Base-by-base conservation (phyloP, 768 basidiomycete genomes). In the Leccinum incarnatum region DNA sequence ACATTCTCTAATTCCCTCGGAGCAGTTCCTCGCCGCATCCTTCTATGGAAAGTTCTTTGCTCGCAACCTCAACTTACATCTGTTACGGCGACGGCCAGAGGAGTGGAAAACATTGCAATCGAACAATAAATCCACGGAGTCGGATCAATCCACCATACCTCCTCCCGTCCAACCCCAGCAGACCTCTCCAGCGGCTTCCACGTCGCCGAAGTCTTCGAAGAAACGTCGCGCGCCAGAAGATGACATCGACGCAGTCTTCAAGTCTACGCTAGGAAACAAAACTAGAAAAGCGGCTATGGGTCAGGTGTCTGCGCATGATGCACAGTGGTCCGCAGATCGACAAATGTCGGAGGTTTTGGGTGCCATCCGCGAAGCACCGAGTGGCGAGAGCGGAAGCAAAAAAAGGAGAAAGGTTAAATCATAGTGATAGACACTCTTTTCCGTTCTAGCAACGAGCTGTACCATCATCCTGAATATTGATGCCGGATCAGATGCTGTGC, bases 1-100 rank as follows among this genome's bases (percentile, higher is more conserved):
- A 2, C 84, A 85, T 15, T 90, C 91, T 23, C 77, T 98, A 11
- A 74, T 93, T 14, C 75, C 83, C 1, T 81, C 91, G 59, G 88
- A 93, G 59, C 82, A 84, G 32, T 78, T 78, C 17, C 82, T 98
- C 14, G 83, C 86, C 0, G 86, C 79, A 10, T 93, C 91, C 0
- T 88, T 83, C 69, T 96, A 88, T 65, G 96, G 94, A 25, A 91
- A 90, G 69, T 97, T 85, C 78, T 94, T 98, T 63, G 84, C 84
- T 25, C 81, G 88, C 40, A 88, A 85, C 65, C 77, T 96, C 60
- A 88, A 91, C 61, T 72, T 98, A 7, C 81, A 89, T 65, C 75
- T 98, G 23, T 80, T 95, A 6, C 82, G 86, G 63, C 84, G 92
- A 48, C 80, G 85, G 53, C 89, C 92, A 4, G 86, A 91, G 4